These are phyloP conservation scores for Primulina huaijiensis DNA, from an alignment of 257 asterid genomes.

Conservation along the genomic window DNA sequence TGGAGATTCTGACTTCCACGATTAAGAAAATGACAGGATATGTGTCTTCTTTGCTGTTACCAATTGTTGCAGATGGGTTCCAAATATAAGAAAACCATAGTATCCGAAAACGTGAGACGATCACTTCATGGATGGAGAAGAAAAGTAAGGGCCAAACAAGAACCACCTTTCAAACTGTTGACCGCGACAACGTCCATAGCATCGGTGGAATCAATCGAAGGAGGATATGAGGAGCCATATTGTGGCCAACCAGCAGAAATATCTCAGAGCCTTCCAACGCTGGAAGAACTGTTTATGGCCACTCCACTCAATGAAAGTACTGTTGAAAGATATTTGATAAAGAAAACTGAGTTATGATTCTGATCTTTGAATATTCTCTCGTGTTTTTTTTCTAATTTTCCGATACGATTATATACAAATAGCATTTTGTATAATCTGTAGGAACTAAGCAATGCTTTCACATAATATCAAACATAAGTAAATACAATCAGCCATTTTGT, in stretches of 20 bases:
- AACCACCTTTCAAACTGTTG: slow-evolving; percentile 14
- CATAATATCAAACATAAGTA: not conserved
- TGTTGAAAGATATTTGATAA: not conserved
- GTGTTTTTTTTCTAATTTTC: no score
- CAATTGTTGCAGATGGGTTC: slow-evolving; percentile 80
- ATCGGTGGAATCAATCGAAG: slow-evolving; percentile 39
- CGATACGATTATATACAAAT: no score
- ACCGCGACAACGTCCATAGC: slow-evolving; percentile 26
- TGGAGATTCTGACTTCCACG: no score
- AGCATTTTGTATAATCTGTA: no score
- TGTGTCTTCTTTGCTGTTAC: not conserved
- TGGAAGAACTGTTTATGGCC: not conserved
- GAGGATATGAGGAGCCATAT: slow-evolving; percentile 5
- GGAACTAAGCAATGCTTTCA: not conserved
- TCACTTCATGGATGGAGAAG: slow-evolving; percentile 80
- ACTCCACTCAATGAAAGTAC: not conserved
- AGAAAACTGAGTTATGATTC: no score
- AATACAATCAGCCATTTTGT: no score
- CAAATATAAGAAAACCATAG: slow-evolving; percentile 71
- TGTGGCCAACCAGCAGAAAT: not conserved
- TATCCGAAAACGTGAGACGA: slow-evolving; percentile 68
- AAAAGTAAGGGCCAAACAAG: slow-evolving; percentile 55
- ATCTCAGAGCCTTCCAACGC: not conserved
- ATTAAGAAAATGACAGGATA: no score
- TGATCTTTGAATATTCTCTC: not conserved